Conservation (phyloP, 2,329 filamentous ascomycete genomes). For the Beauveria sp. region DNA sequence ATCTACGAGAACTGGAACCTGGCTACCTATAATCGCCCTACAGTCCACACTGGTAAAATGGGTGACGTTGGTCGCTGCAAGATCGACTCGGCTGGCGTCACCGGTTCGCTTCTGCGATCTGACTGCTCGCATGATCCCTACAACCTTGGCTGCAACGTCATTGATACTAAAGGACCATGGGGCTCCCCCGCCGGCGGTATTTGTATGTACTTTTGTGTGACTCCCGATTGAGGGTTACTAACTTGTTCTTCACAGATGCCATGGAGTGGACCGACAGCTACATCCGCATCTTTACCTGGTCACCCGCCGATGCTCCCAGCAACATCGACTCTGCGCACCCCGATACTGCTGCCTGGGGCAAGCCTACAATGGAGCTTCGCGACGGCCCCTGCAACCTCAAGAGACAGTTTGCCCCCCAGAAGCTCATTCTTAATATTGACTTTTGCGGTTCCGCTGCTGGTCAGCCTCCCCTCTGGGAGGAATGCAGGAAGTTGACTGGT, state of each 20-base stretch:
- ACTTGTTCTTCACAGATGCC: conserved; percentile 34
- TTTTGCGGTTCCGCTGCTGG: conserved; percentile 6
- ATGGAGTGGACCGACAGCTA: conserved; percentile 53
- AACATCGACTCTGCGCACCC: conserved; percentile 40
- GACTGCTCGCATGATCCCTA: conserved; percentile 15
- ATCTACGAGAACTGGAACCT: conserved; percentile 61
- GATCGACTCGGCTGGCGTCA: conserved; percentile 27
- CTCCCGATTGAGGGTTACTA: too few species aligned
- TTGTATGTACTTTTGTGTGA: conserved; percentile 33
- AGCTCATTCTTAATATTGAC: conserved; percentile 20
- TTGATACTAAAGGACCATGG: conserved; percentile 31
- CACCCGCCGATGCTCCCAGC: conserved; percentile 43
- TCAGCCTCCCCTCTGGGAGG: neutral
- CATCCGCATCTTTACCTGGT: conserved; percentile 61
- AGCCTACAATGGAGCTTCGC: conserved; percentile 16
- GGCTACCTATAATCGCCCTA: conserved; percentile 45
- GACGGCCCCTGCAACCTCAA: conserved; percentile 21
- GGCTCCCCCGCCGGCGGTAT: conserved; percentile 31
- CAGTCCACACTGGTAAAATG: conserved; percentile 44
- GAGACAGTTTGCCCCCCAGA: conserved; percentile 21
- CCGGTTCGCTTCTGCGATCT: neutral
- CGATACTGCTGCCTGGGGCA: conserved; percentile 20
- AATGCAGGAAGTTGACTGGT: conserved; percentile 19
- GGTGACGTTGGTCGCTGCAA: conserved; percentile 27
- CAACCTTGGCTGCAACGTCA: conserved; percentile 34